phyloP scores from a whole-genome alignment of 2,329 filamentous ascomycete genomes.

The Cladophialophora psammophila region DNA sequence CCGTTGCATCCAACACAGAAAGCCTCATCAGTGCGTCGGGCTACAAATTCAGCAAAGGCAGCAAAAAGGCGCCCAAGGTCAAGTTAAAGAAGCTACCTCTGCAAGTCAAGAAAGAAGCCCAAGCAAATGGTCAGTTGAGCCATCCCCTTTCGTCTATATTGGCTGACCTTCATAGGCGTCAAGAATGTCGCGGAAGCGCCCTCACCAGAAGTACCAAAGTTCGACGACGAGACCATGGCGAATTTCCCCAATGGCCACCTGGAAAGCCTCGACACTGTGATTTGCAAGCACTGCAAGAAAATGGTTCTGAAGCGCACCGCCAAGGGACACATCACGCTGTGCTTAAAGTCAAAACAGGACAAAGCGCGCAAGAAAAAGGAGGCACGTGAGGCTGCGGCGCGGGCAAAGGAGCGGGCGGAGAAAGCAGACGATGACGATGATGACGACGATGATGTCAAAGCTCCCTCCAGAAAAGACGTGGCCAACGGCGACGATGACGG shows the following conservation, averaged over 20 bases:
- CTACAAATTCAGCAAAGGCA: constrained; percentile 55
- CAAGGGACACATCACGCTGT: constrained; percentile 81
- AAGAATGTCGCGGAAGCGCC: constrained; percentile 43
- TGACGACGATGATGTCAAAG: constrained; percentile 56
- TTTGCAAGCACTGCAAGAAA: constrained; percentile 95
- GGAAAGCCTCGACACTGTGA: constrained; percentile 67
- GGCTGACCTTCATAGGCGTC: constrained; percentile 3
- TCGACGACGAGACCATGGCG: constrained; percentile 78
- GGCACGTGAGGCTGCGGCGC: constrained; percentile 72
- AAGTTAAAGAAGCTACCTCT: constrained; percentile 52
- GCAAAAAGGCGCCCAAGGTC: constrained; percentile 54
- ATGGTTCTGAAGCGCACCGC: constrained; percentile 78
- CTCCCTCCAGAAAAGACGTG: constrained; percentile 49
- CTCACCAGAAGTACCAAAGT: constrained; percentile 57
- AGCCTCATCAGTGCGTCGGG: constrained; percentile 55
- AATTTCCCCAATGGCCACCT: constrained; percentile 75
- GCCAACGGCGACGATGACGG: constrained; percentile 34
- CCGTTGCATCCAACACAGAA: constrained; percentile 2
- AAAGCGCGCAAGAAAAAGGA: constrained; percentile 80
- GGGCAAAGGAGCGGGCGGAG: constrained; percentile 61
- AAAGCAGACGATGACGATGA: constrained; percentile 56
- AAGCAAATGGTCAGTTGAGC: constrained; percentile 42
- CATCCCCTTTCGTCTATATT: not conserved
- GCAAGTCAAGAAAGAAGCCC: constrained; percentile 47
- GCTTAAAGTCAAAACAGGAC: constrained; percentile 82